A percentile compares a stretch with the other conserved stretches of the same genome.
phyloP scores from a whole-genome alignment of 164 flowering plant species.

The Vitis cinerea region DNA sequence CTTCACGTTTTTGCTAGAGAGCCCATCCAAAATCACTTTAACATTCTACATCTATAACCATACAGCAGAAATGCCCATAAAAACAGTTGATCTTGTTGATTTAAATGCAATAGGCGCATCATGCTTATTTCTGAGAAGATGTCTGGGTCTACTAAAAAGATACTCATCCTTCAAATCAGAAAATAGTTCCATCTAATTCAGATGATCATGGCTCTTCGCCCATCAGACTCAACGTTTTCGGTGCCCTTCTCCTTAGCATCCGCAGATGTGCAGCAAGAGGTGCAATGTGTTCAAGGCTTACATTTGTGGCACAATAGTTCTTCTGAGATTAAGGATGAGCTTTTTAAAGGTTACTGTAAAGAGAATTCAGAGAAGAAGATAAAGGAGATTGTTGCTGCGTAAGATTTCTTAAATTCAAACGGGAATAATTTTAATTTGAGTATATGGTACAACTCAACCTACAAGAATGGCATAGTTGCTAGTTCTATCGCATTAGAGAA shows the following conservation, averaged over 20 bases:
- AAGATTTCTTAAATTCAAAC: conserved; percentile 77
- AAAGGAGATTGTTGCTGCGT: conserved; percentile 72
- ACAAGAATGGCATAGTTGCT: conserved; percentile 50
- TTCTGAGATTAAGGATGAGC: conserved; percentile 60
- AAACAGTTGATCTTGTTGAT: no score
- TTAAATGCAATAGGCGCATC: no score
- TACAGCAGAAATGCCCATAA: no score
- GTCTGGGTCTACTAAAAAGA: no score
- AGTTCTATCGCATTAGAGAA: conserved; percentile 43
- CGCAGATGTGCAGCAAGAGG: conserved; percentile 35
- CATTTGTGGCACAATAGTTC: conserved; percentile 76
- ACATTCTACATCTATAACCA: no score
- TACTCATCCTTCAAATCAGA: neutral
- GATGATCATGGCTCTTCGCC: conserved; percentile 13
- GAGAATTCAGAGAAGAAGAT: conserved; percentile 62
- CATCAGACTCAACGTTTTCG: conserved; percentile 48
- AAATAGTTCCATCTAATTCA: no score
- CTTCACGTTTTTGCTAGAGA: no score
- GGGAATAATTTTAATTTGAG: conserved; percentile 54
- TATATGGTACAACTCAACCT: conserved; percentile 90
- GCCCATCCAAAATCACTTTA: no score
- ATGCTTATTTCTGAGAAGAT: no score
- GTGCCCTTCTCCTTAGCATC: conserved; percentile 34
- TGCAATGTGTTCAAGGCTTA: conserved; percentile 63
- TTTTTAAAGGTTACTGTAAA: conserved; percentile 61